These are phyloP conservation scores for Podaxis sp. DNA, from an alignment of 768 basidiomycete species.

Conservation along the genomic window DNA sequence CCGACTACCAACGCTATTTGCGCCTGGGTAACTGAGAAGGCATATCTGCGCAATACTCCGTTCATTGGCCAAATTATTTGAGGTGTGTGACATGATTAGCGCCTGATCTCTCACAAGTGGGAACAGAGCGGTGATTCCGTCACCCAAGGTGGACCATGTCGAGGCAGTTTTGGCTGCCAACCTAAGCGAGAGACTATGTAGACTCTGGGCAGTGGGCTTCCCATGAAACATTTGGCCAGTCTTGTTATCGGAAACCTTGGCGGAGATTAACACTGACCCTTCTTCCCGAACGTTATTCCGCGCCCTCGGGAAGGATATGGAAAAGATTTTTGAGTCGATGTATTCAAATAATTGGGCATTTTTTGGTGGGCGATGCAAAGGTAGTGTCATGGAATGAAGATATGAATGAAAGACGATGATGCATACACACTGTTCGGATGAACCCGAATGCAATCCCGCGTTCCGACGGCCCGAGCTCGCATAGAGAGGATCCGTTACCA, in stretches of 20 bases:
- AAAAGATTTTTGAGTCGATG: background rate
- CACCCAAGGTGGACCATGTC: no score
- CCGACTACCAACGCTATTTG: no score
- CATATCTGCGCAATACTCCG: no score
- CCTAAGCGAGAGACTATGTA: background rate
- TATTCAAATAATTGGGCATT: background rate
- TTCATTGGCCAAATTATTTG: no score
- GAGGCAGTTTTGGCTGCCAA: no score
- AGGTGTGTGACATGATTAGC: no score
- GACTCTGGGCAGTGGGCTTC: background rate
- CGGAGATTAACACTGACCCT: background rate
- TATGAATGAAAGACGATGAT: background rate
- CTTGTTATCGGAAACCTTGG: background rate
- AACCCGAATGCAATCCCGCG: background rate
- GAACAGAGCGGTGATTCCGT: no score
- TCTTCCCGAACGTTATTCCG: background rate
- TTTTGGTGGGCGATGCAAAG: background rate
- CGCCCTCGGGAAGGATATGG: background rate
- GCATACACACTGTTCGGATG: background rate
- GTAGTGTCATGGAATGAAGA: background rate
- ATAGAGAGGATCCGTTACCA: no score
- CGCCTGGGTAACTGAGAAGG: no score
- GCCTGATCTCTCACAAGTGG: no score
- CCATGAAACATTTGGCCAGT: background rate
- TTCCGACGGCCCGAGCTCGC: no score